Conservation (phyloP, 306 rosid genomes). For the Corylus heterophylla region DNA sequence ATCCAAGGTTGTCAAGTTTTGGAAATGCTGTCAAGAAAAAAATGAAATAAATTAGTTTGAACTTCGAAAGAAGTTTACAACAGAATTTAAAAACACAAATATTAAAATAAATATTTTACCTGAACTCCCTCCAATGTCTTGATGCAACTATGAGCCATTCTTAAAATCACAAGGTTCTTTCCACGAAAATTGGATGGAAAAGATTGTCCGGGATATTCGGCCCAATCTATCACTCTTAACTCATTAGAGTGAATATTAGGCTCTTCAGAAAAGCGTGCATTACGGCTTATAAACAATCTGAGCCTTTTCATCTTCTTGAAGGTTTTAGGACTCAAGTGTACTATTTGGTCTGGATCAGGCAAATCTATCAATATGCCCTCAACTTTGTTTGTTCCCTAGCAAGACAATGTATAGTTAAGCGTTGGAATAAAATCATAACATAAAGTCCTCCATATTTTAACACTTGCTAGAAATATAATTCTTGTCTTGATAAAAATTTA, state of each 20-base stretch:
- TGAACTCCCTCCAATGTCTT: slow-evolving; percentile 11
- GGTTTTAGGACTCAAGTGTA: slow-evolving; percentile 17
- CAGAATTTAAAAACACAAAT: background rate
- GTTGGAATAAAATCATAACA: no score
- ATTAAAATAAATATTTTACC: slow-evolving; percentile 4
- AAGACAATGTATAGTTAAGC: background rate
- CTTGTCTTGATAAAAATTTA: no score
- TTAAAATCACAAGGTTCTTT: slow-evolving; percentile 29
- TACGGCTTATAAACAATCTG: slow-evolving; percentile 26
- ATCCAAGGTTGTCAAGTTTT: slow-evolving; percentile 18
- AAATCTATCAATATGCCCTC: slow-evolving; percentile 26
- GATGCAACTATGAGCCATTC: slow-evolving; percentile 28
- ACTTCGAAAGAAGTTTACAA: background rate
- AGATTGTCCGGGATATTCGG: slow-evolving; percentile 25
- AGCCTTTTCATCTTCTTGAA: slow-evolving; percentile 33
- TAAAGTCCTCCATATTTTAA: no score
- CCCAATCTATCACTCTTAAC: slow-evolving; percentile 46
- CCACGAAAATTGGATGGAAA: slow-evolving; percentile 39
- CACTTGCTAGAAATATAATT: no score
- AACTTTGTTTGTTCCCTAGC: slow-evolving; percentile 15
- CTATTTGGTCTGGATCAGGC: background rate
- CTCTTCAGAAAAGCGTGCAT: slow-evolving; percentile 19
- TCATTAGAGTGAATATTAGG: slow-evolving; percentile 28
- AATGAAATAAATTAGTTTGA: background rate
- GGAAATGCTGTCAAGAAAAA: slow-evolving; percentile 18